phyloP scores from a whole-genome alignment of 495 filamentous ascomycete species.

The Tetracladium marchalianum region DNA sequence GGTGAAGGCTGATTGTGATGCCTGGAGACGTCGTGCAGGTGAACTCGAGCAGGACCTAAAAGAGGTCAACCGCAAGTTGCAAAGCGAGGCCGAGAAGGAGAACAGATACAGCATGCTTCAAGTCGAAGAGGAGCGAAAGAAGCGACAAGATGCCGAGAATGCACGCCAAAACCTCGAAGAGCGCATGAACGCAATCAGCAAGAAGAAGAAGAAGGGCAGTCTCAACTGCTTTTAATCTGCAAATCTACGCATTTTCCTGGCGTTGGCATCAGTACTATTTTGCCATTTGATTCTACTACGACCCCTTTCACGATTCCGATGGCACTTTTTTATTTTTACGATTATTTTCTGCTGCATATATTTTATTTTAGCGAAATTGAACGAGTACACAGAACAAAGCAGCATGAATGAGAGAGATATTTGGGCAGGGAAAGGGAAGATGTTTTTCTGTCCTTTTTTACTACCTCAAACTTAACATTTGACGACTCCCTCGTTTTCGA shows the following conservation, averaged over 20 bases:
- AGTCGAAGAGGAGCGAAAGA: slow-evolving; percentile 88
- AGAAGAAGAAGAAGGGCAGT: slow-evolving; percentile 92
- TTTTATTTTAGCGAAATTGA: too few relatives aligned
- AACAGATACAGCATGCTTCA: slow-evolving; percentile 80
- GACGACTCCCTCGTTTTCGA: too few relatives aligned
- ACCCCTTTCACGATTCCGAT: too few relatives aligned
- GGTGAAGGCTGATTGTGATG: slow-evolving; percentile 77
- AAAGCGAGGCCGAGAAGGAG: slow-evolving; percentile 36
- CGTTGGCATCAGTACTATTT: neutral
- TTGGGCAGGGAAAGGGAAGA: too few relatives aligned
- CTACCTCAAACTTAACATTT: too few relatives aligned
- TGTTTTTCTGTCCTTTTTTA: too few relatives aligned
- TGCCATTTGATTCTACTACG: too few relatives aligned
- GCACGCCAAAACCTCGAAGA: slow-evolving; percentile 81
- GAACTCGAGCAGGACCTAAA: slow-evolving; percentile 70
- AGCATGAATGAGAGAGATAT: too few relatives aligned
- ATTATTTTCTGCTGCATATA: too few relatives aligned
- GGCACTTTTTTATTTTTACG: too few relatives aligned
- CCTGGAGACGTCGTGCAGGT: slow-evolving; percentile 74
- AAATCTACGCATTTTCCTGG: neutral
- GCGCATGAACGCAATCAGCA: slow-evolving; percentile 84
- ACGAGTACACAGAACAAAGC: too few relatives aligned
- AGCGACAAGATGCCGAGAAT: slow-evolving; percentile 76
- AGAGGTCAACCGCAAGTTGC: slow-evolving; percentile 43
- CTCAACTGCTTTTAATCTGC: slow-evolving; percentile 86